Conservation (phyloP, 1,284 basidiomycete species). For the Irpex lacteus region DNA sequence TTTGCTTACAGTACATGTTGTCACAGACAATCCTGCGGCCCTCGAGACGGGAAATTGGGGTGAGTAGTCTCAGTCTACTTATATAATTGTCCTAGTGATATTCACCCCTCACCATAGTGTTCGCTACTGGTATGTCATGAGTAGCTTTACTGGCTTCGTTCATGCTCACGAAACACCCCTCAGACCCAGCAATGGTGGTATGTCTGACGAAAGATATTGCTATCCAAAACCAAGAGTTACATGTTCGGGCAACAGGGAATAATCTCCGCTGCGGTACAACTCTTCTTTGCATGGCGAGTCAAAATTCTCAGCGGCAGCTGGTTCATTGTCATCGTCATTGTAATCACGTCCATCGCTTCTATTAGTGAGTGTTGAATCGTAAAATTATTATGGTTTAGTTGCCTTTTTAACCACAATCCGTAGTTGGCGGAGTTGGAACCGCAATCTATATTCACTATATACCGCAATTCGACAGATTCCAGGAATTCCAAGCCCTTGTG, state of each 20-base stretch:
- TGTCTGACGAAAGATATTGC: constrained; percentile 10
- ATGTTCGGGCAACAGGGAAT: constrained; percentile 22
- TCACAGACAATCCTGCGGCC: constrained; percentile 18
- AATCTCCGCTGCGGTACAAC: constrained; percentile 36
- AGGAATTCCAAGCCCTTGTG: constrained; percentile 33
- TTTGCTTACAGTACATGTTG: neutral
- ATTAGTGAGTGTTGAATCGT: constrained; percentile 22
- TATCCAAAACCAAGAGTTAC: too few species aligned
- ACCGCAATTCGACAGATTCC: constrained; percentile 31
- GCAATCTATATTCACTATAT: constrained; percentile 30
- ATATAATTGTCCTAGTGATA: too few species aligned
- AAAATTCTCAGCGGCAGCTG: constrained; percentile 33
- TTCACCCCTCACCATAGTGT: too few species aligned
- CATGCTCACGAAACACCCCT: too few species aligned
- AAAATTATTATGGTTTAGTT: too few species aligned
- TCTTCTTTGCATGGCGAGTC: constrained; percentile 44
- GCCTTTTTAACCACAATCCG: too few species aligned
- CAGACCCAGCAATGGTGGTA: neutral
- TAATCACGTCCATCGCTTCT: constrained; percentile 26
- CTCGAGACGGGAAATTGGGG: too few species aligned
- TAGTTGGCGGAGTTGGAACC: constrained; percentile 33
- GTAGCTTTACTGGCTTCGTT: too few species aligned
- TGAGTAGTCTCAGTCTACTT: too few species aligned
- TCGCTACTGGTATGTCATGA: too few species aligned
- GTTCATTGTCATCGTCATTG: constrained; percentile 24